Evolutionary conservation across 2,329 filamentous ascomycete genomes (phyloP).

Genomic region (Botrytis hyacinthi): DNA sequence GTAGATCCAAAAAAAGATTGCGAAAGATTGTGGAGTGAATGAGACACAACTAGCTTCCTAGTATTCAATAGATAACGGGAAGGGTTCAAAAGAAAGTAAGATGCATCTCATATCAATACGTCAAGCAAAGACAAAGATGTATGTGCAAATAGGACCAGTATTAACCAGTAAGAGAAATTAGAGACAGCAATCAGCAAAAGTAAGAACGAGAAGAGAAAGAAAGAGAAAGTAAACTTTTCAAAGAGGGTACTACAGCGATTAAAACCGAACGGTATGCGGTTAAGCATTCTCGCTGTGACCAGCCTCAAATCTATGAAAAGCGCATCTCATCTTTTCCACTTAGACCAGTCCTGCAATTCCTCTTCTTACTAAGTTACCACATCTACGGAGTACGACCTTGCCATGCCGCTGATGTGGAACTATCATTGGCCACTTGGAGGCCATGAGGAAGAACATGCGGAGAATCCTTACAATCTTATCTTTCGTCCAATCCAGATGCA

Average conservation of each 20-base stretch:
- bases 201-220: not conserved
- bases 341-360: not conserved
- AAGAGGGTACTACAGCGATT: not conserved
- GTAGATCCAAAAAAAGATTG: not conserved
- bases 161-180: not conserved
- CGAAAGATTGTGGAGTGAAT: not conserved
- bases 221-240: not conserved
- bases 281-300: slow-evolving; percentile 13
- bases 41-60: not conserved
- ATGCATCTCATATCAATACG: slow-evolving; percentile 3
- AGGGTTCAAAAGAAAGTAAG: not conserved
- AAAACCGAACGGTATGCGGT: not conserved
- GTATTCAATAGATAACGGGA: not conserved
- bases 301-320: not conserved
- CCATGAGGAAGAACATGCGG: not conserved
- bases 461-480: not conserved
- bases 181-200: not conserved
- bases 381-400: not conserved
- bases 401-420: not conserved
- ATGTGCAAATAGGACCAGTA: not conserved
- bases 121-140: slow-evolving; percentile 7
- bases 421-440: not conserved
- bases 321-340: not conserved
- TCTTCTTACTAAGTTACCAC: not conserved
- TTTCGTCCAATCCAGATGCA: not conserved